phyloP scores from a whole-genome alignment of 2,329 filamentous ascomycete genomes.

The Hymenoscyphus occultus region DNA sequence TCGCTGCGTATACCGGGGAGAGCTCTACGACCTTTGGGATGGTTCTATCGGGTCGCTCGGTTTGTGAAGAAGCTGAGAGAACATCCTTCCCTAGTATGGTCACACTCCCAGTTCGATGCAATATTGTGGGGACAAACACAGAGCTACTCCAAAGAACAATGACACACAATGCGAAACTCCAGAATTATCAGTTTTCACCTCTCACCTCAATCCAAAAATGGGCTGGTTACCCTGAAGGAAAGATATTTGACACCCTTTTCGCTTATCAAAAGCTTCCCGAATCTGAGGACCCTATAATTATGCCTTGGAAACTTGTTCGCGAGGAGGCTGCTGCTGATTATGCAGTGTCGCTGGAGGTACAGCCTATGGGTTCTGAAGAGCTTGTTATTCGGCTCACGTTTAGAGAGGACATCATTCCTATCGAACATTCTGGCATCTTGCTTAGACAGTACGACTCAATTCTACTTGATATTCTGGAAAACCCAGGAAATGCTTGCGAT shows the following conservation, averaged over 20 bases:
- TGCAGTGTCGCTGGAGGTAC: constrained; percentile 75
- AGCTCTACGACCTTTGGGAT: constrained; percentile 71
- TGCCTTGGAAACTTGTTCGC: constrained; percentile 57
- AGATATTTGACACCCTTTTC: constrained; percentile 80
- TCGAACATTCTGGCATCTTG: constrained; percentile 63
- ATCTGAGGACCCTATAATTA: constrained; percentile 19
- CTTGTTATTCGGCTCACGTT: constrained; percentile 66
- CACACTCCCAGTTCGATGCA: constrained; percentile 71
- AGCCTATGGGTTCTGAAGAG: constrained; percentile 48
- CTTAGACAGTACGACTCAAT: constrained; percentile 69
- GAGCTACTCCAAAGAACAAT: constrained; percentile 63
- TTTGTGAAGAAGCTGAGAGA: constrained; percentile 54
- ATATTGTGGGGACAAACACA: constrained; percentile 51
- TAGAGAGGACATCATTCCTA: constrained; percentile 61
- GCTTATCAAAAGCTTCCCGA: constrained; percentile 67
- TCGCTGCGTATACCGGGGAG: constrained; percentile 77
- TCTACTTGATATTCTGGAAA: constrained; percentile 56
- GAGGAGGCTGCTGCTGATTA: constrained; percentile 75
- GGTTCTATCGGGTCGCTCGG: constrained; percentile 71
- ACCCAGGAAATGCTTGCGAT: constrained; percentile 41
- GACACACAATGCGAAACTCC: constrained; percentile 59
- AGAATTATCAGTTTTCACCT: constrained; percentile 69
- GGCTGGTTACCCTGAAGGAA: constrained; percentile 60
- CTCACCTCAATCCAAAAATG: constrained; percentile 70
- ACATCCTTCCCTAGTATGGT: constrained; percentile 76